Evolutionary conservation across 23 red algal species (phyloP).

Genomic region (Rhodosorus marinus): DNA sequence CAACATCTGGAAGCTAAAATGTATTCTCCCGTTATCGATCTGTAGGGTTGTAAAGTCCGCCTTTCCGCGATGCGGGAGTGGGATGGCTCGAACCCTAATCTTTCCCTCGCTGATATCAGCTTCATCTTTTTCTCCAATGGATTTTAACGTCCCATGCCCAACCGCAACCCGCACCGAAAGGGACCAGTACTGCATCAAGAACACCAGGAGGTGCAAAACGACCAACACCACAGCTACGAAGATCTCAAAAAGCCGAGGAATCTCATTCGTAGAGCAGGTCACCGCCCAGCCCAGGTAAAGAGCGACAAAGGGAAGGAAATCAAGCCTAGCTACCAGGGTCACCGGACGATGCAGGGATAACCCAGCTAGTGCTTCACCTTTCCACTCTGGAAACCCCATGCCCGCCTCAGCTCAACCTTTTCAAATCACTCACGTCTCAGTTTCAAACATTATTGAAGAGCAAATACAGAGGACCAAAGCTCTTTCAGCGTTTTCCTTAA

Average conservation of each 20-base stretch:
- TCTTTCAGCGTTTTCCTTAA: too few species aligned
- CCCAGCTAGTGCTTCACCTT: constrained; percentile 38
- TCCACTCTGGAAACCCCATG: constrained; percentile 34
- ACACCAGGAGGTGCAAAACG: constrained; percentile 32
- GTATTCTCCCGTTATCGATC: constrained; percentile 1
- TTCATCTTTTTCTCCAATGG: too few species aligned
- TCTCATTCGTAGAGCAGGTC: constrained; percentile 2
- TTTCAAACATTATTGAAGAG: too few species aligned
- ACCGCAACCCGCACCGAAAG: constrained; percentile 8
- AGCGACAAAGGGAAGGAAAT: constrained; percentile 24
- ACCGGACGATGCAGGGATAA: constrained; percentile 19
- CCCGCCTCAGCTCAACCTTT: too few species aligned
- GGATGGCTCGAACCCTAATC: constrained; percentile 28
- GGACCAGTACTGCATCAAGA: constrained; percentile 76
- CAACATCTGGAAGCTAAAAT: too few species aligned
- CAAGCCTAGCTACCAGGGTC: constrained; percentile 14
- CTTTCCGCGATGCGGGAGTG: constrained; percentile 51
- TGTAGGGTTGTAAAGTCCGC: constrained; percentile 28
- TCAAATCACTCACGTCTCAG: too few species aligned
- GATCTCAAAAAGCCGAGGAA: constrained; percentile 13
- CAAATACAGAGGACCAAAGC: too few species aligned
- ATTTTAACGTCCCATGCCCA: background rate
- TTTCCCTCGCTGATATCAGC: background rate
- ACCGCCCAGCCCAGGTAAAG: constrained; percentile 3
- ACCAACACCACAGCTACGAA: constrained; percentile 10